phyloP scores from a whole-genome alignment of 1,284 basidiomycete species.

The Papiliotrema terrestris region DNA sequence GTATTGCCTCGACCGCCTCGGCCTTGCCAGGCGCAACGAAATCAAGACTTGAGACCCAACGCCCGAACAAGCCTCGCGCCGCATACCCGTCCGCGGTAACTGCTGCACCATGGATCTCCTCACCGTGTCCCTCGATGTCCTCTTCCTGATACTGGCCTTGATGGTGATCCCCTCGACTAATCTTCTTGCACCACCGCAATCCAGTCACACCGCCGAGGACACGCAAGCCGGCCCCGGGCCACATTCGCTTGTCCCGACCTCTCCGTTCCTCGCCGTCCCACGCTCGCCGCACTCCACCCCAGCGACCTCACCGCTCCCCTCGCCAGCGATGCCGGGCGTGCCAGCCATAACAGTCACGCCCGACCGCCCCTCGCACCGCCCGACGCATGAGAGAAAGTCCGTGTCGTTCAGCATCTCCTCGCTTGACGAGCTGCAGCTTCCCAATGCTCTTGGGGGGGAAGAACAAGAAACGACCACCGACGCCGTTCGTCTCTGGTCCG shows the following conservation, averaged over 20 bases:
- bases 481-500: conserved; percentile 25
- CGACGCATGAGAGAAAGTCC: conserved; percentile 26
- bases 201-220: background rate
- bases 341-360: conserved; percentile 21
- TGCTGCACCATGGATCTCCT: too few species aligned
- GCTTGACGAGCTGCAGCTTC: conserved; percentile 20
- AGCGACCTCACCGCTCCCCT: background rate
- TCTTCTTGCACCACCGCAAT: background rate
- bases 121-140: conserved; percentile 16
- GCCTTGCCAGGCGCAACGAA: too few species aligned
- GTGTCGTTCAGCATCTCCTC: conserved; percentile 34
- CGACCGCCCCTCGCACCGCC: conserved; percentile 1
- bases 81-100: too few species aligned
- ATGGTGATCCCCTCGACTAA: conserved; percentile 13
- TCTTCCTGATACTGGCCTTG: conserved; percentile 25
- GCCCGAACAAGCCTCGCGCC: too few species aligned
- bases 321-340: conserved; percentile 4
- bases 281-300: conserved; percentile 6
- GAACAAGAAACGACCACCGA: conserved; percentile 24
- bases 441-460: background rate
- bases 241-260: background rate
- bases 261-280: background rate
- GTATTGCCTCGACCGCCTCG: too few species aligned
- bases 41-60: too few species aligned
- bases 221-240: too few species aligned